A percentile compares a stretch with the other conserved stretches of the same genome.
Conservation (phyloP, 2,329 filamentous ascomycete species). For the Aureobasidium sp. region DNA sequence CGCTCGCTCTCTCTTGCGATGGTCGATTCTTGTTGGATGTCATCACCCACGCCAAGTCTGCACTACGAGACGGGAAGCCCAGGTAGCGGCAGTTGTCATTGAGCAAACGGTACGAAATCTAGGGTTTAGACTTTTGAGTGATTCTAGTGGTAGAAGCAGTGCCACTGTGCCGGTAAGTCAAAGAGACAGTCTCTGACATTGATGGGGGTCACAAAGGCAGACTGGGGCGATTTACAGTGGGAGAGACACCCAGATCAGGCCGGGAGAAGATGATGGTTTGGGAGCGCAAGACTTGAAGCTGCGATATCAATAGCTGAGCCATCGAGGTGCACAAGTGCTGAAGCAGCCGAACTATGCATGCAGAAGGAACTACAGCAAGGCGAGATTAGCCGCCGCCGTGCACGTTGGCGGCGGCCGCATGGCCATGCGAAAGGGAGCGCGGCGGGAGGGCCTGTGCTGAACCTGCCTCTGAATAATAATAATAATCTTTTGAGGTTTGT, state of each 20-base stretch:
- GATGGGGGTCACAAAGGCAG: background rate
- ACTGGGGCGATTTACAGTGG: background rate
- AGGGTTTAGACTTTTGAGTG: slow-evolving; percentile 15
- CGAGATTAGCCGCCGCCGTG: slow-evolving; percentile 15
- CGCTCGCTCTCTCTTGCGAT: background rate
- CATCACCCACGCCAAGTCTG: slow-evolving; percentile 8
- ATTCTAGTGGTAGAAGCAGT: slow-evolving; percentile 17
- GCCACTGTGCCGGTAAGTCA: slow-evolving; percentile 12
- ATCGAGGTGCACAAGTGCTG: background rate
- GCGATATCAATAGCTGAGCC: background rate
- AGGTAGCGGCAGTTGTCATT: slow-evolving; percentile 13
- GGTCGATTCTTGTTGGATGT: slow-evolving; percentile 9
- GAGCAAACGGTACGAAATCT: slow-evolving; percentile 15
- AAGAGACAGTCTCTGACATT: background rate
- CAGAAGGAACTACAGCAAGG: slow-evolving; percentile 12
- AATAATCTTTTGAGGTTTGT: slow-evolving; percentile 14
- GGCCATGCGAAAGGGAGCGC: slow-evolving; percentile 14
- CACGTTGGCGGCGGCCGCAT: slow-evolving; percentile 9
- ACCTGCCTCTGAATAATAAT: slow-evolving; percentile 12
- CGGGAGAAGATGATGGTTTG: background rate
- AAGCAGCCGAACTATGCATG: slow-evolving; percentile 14
- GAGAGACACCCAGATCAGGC: background rate
- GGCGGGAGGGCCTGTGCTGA: slow-evolving; percentile 15
- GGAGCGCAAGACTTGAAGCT: background rate
- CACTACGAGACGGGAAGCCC: background rate